These are phyloP conservation scores for Falciphora oryzae DNA, from an alignment of 2,329 filamentous ascomycete species.

Conservation along the genomic window DNA sequence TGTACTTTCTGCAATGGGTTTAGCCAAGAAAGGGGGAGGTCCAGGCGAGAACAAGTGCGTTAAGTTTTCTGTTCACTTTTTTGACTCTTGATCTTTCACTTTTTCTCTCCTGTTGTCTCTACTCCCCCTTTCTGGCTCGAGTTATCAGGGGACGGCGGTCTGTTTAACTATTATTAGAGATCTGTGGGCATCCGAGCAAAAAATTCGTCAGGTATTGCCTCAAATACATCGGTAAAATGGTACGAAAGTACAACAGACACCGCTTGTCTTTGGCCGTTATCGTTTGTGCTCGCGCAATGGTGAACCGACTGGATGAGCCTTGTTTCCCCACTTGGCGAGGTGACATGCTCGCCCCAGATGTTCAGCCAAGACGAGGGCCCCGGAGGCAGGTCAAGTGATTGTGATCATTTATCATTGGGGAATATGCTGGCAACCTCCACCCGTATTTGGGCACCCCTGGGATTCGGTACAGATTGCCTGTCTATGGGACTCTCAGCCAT, in stretches of 20 bases:
- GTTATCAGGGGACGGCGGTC: neutral
- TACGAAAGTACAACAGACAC: neutral
- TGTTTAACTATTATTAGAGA: neutral
- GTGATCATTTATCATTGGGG: too few relatives aligned
- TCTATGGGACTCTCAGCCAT: too few relatives aligned
- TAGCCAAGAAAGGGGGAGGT: slow-evolving; percentile 1
- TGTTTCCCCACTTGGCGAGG: neutral
- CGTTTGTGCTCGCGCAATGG: neutral
- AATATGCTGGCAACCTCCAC: too few relatives aligned
- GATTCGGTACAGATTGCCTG: too few relatives aligned
- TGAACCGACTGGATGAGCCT: neutral
- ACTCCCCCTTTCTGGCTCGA: neutral
- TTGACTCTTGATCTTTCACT: slow-evolving; percentile 10
- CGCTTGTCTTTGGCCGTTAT: neutral
- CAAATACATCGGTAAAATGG: neutral
- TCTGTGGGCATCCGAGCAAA: neutral
- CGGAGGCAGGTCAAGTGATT: neutral
- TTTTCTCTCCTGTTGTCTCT: slow-evolving; percentile 8
- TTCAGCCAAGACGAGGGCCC: neutral
- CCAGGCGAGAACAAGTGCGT: neutral
- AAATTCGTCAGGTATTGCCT: slow-evolving; percentile 3
- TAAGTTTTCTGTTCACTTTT: slow-evolving; percentile 5
- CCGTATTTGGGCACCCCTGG: too few relatives aligned
- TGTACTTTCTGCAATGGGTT: neutral
- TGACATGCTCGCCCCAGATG: neutral